These are phyloP conservation scores for Didymella segeticola DNA, from an alignment of 2,329 filamentous ascomycete species.

Conservation along the genomic window DNA sequence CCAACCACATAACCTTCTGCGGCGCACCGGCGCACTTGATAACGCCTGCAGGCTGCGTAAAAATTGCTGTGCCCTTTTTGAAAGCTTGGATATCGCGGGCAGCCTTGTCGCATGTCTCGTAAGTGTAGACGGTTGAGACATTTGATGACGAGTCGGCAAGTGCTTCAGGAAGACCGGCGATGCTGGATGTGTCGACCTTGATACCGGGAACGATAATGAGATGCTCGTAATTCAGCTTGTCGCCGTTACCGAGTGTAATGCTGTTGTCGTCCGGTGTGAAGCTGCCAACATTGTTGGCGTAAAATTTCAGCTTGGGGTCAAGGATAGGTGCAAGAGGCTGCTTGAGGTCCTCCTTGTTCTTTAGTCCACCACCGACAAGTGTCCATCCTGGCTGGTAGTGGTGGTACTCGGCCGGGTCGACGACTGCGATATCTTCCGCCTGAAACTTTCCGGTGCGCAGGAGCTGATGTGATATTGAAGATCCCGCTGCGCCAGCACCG, in stretches of 20 bases:
- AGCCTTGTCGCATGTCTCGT: constrained; percentile 49
- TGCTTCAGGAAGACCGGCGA: constrained; percentile 46
- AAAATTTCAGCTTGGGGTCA: constrained; percentile 67
- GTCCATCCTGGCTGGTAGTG: constrained; percentile 76
- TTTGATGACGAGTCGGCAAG: constrained; percentile 40
- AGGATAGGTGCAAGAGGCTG: constrained; percentile 60
- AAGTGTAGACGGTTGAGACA: constrained; percentile 49
- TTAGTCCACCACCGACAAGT: constrained; percentile 70
- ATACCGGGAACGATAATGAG: constrained; percentile 65
- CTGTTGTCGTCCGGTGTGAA: constrained; percentile 65
- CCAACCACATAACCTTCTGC: constrained; percentile 54
- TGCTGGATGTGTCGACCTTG: constrained; percentile 37
- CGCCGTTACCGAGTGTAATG: constrained; percentile 62
- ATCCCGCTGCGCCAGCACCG: constrained; percentile 70
- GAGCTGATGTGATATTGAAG: constrained; percentile 72
- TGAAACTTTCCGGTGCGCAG: constrained; percentile 64
- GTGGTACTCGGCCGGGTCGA: constrained; percentile 69
- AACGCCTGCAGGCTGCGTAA: constrained; percentile 49
- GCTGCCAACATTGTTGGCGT: constrained; percentile 58
- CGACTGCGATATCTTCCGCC: constrained; percentile 67
- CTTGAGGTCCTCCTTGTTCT: constrained; percentile 65
- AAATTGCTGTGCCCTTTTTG: constrained; percentile 46
- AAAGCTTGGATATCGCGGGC: constrained; percentile 40
- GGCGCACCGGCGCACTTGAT: constrained; percentile 51
- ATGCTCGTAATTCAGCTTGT: constrained; percentile 67